phyloP scores from a whole-genome alignment of 1,139 yeast species.

The Geotrichum candidum region DNA sequence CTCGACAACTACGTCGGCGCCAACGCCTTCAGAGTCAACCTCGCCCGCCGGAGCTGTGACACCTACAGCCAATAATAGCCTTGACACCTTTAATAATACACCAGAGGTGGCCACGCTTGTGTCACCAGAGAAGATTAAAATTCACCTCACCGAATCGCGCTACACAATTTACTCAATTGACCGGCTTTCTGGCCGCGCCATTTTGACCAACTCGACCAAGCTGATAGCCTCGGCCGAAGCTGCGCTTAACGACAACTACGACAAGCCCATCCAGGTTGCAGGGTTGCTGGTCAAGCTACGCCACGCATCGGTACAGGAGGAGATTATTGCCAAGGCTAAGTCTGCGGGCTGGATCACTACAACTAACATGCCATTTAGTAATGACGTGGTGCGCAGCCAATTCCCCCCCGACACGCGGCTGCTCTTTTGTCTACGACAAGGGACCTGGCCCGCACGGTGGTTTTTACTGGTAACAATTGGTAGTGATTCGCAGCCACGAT shows the following conservation, averaged over 20 bases:
- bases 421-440: slow-evolving; percentile 31
- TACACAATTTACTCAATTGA: slow-evolving; percentile 31
- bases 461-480: slow-evolving; percentile 32
- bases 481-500: slow-evolving; percentile 24
- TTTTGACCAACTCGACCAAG: slow-evolving; percentile 31
- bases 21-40: slow-evolving; percentile 2
- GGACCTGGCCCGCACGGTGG: slow-evolving; percentile 36
- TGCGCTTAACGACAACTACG: slow-evolving; percentile 30
- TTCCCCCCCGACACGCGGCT: slow-evolving; percentile 25
- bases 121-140: slow-evolving; percentile 22
- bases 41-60: slow-evolving; percentile 4
- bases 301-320: slow-evolving; percentile 32
- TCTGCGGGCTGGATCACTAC: slow-evolving; percentile 35
- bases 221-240: slow-evolving; percentile 30
- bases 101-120: slow-evolving; percentile 15
- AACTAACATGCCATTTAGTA: slow-evolving; percentile 23
- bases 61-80: neutral
- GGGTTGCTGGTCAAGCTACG: slow-evolving; percentile 29
- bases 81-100: neutral
- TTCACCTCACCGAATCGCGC: slow-evolving; percentile 27
- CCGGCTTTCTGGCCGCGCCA: slow-evolving; percentile 31
- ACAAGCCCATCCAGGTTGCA: slow-evolving; percentile 26
- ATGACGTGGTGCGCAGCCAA: slow-evolving; percentile 26
- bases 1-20: neutral
- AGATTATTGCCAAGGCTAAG: slow-evolving; percentile 30